A percentile compares a stretch with the other conserved stretches of the same genome.
These are phyloP conservation scores for Serendipita sp. DNA, from an alignment of 768 basidiomycete genomes.

Conservation along the genomic window DNA sequence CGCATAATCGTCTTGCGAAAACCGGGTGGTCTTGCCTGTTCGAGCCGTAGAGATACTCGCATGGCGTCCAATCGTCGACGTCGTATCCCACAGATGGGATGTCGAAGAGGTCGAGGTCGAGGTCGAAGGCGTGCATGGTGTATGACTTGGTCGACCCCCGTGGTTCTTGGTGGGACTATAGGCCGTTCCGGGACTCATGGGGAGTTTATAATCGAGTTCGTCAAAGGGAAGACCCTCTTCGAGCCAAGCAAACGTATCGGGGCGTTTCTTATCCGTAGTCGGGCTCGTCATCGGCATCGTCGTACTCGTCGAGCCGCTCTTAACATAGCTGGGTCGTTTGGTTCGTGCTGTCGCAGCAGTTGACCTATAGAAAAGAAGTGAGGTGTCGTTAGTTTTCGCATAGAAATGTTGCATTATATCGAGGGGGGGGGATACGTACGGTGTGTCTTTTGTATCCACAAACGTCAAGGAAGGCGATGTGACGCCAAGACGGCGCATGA, in stretches of 20 bases:
- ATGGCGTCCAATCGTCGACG: background rate
- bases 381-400: no score
- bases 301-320: background rate
- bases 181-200: background rate
- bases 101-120: background rate
- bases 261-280: background rate
- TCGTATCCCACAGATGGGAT: background rate
- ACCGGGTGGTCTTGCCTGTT: background rate
- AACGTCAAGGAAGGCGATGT: no score
- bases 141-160: background rate
- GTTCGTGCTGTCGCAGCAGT: no score
- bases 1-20: background rate
- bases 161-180: background rate
- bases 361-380: no score
- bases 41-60: background rate
- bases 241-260: constrained; percentile 1
- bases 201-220: background rate
- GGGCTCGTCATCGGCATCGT: background rate
- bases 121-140: constrained; percentile 1
- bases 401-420: no score
- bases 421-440: no score
- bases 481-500: background rate
- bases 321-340: background rate
- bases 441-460: no score
- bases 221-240: background rate